Conservation (phyloP, 2,329 filamentous ascomycete species). For the Ophiostoma novo-ulmi region DNA sequence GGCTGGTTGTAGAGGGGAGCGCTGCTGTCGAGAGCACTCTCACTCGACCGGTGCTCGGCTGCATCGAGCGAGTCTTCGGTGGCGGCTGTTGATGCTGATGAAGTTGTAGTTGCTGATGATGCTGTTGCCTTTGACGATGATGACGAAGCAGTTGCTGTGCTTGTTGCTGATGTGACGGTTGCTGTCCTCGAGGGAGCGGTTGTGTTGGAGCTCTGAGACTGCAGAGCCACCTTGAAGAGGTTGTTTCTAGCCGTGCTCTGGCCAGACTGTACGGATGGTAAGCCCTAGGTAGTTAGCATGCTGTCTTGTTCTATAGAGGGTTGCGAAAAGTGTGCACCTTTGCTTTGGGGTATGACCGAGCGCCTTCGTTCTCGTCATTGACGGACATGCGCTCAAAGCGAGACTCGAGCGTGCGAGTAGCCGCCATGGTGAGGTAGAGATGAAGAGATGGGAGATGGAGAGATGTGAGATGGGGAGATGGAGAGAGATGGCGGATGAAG, state of each 20-base stretch:
- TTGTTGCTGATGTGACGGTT: constrained; percentile 42
- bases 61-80: not conserved
- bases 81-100: constrained; percentile 48
- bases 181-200: constrained; percentile 58
- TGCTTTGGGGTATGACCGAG: constrained; percentile 60
- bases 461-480: not conserved
- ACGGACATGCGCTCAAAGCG: constrained; percentile 87
- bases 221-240: constrained; percentile 78
- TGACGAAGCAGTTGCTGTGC: constrained; percentile 11
- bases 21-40: constrained; percentile 1
- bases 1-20: constrained; percentile 34
- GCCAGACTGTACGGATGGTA: constrained; percentile 39
- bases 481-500: not conserved
- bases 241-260: constrained; percentile 65
- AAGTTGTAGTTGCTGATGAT: constrained; percentile 36
- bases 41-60: constrained; percentile 1
- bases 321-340: constrained; percentile 58
- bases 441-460: not conserved
- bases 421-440: constrained; percentile 46
- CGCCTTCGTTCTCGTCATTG: constrained; percentile 73
- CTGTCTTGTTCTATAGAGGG: not conserved
- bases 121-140: constrained; percentile 29
- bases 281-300: constrained; percentile 19
- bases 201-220: constrained; percentile 66
- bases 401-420: constrained; percentile 73